Percentiles rank a stretch among this genome's conserved stretches.
phyloP scores from a whole-genome alignment of 2,329 filamentous ascomycete species.

The Colletotrichum tropicale region DNA sequence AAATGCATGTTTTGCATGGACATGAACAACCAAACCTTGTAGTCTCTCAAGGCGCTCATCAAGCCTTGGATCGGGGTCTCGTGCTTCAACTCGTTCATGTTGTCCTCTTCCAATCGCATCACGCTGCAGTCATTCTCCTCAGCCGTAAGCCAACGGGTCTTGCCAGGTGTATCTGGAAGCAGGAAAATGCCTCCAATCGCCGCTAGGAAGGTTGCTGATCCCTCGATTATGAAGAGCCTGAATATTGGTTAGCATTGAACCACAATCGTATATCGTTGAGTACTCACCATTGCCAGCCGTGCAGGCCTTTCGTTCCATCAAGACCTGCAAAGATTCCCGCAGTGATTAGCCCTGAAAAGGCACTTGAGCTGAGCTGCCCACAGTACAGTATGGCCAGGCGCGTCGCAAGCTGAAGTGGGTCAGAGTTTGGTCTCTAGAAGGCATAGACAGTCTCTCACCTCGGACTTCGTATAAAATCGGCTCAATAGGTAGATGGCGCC shows the following conservation, averaged over 20 bases:
- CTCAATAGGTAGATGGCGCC: slow-evolving; percentile 45
- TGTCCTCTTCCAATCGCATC: not conserved
- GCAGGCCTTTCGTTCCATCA: slow-evolving; percentile 26
- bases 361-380: slow-evolving; percentile 36
- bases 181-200: slow-evolving; percentile 24
- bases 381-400: slow-evolving; percentile 50
- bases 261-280: not conserved
- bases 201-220: slow-evolving; percentile 23
- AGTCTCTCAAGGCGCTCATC: slow-evolving; percentile 27
- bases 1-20: slow-evolving; percentile 31
- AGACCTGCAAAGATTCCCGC: slow-evolving; percentile 40
- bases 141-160: slow-evolving; percentile 36
- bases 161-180: slow-evolving; percentile 29
- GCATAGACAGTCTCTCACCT: slow-evolving; percentile 28
- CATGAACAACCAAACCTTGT: slow-evolving; percentile 33
- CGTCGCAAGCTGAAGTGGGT: slow-evolving; percentile 24
- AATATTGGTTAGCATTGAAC: not conserved
- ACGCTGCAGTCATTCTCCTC: slow-evolving; percentile 25
- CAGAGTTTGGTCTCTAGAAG: not conserved
- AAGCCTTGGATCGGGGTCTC: not conserved
- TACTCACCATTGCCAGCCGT: slow-evolving; percentile 32
- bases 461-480: slow-evolving; percentile 59
- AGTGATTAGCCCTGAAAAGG: slow-evolving; percentile 48
- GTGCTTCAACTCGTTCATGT: not conserved
- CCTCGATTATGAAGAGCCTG: slow-evolving; percentile 32